phyloP scores from a whole-genome alignment of 345 rosid genomes.

The Brassica carinata region DNA sequence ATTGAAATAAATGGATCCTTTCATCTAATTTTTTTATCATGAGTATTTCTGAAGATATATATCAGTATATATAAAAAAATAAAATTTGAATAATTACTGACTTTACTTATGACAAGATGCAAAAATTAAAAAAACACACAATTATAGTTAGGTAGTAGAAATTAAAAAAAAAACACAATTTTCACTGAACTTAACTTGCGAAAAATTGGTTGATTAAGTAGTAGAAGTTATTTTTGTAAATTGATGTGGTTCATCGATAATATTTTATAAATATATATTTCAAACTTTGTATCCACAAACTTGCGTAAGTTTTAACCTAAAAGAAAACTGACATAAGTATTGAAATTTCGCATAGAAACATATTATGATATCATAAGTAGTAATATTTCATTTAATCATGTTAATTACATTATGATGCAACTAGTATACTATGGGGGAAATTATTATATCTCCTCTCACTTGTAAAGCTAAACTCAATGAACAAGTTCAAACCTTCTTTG shows the following conservation, averaged over 20 bases:
- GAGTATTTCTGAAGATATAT: too few species aligned
- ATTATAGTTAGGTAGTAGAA: too few species aligned
- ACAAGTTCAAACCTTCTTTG: constrained; percentile 18
- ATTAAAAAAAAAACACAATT: too few species aligned
- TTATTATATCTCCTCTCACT: constrained; percentile 18
- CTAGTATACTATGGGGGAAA: constrained; percentile 3
- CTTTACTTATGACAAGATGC: too few species aligned
- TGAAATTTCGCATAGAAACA: constrained; percentile 2
- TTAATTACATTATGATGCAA: constrained; percentile 16
- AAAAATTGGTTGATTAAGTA: too few species aligned
- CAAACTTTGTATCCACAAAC: neutral
- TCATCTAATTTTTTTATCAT: too few species aligned
- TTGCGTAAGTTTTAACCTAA: neutral
- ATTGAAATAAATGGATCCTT: too few species aligned
- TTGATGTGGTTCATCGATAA: neutral
- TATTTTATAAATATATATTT: neutral
- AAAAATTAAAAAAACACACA: too few species aligned
- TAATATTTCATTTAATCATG: constrained; percentile 14
- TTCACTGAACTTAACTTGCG: neutral
- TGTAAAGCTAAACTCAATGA: constrained; percentile 27
- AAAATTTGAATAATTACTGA: too few species aligned
- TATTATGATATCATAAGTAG: constrained; percentile 11
- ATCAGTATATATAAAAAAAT: too few species aligned
- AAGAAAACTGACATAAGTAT: neutral
- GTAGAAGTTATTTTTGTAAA: too few species aligned